phyloP scores from a whole-genome alignment of 2,329 filamentous ascomycete genomes.

The Coniochaeta prunicola region DNA sequence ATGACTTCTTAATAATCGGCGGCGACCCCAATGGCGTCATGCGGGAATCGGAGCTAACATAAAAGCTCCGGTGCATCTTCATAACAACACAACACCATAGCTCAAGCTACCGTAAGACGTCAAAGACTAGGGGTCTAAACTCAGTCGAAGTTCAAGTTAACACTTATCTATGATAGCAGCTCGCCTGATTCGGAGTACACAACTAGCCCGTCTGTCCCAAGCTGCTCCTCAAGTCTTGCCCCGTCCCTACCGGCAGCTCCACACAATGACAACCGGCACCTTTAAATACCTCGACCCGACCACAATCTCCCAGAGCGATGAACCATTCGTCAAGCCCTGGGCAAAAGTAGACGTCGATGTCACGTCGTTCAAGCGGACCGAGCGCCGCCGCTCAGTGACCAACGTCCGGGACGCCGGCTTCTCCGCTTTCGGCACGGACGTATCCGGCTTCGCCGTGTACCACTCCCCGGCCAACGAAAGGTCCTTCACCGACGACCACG shows the following conservation, averaged over 20 bases:
- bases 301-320: conserved; percentile 22
- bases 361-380: conserved; percentile 41
- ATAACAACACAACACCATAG: background rate
- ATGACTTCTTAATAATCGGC: background rate
- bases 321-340: conserved; percentile 45
- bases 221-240: background rate
- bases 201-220: background rate
- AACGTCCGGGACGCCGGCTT: conserved; percentile 43
- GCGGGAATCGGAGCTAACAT: background rate
- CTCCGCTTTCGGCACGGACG: conserved; percentile 47
- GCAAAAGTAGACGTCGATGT: conserved; percentile 55
- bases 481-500: conserved; percentile 45
- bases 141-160: no score
- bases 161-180: no score
- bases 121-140: no score
- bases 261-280: conserved; percentile 16
- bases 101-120: background rate
- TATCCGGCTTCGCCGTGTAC: conserved; percentile 50
- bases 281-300: conserved; percentile 56
- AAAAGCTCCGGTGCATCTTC: background rate
- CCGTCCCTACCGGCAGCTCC: background rate
- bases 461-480: conserved; percentile 44
- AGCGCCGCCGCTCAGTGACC: conserved; percentile 39
- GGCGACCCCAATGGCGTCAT: background rate
- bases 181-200: background rate